A percentile compares a stretch with the other conserved stretches of the same genome.
These are phyloP conservation scores for Chaetomium olivaceum DNA, from an alignment of 2,329 filamentous ascomycete genomes.

Conservation along the genomic window DNA sequence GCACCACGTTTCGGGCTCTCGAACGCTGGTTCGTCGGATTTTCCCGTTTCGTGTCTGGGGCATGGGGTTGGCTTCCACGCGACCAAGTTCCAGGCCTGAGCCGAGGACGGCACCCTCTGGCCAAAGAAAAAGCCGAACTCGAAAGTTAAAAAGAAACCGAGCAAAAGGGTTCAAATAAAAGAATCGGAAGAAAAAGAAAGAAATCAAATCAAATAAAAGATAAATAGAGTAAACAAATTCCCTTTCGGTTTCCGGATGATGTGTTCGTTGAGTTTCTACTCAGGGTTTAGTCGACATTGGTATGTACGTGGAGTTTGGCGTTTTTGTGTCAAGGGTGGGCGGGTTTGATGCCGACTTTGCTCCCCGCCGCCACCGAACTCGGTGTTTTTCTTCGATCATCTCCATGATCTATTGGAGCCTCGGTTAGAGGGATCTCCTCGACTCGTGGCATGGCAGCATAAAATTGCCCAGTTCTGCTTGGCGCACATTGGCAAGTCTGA, in stretches of 20 bases:
- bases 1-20: conserved; percentile 18
- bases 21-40: conserved; percentile 20
- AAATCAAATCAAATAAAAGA: no score
- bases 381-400: neutral
- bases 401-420: neutral
- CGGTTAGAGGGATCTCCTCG: neutral
- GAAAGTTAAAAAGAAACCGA: no score
- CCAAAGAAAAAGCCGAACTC: no score
- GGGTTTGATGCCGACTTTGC: neutral
- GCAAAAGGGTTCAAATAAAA: no score
- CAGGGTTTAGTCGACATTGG: no score
- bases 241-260: no score
- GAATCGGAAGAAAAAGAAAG: no score
- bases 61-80: neutral
- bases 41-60: neutral
- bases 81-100: neutral
- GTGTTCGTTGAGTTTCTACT: no score
- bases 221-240: no score
- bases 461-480: neutral
- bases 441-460: neutral
- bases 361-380: neutral
- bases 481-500: neutral
- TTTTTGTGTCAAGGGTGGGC: no score
- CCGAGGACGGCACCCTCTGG: no score
- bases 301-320: no score